Percentiles rank a stretch among this genome's conserved stretches.
Conservation (phyloP, 2,329 filamentous ascomycete species). For the Penicillium psychrosexuale region DNA sequence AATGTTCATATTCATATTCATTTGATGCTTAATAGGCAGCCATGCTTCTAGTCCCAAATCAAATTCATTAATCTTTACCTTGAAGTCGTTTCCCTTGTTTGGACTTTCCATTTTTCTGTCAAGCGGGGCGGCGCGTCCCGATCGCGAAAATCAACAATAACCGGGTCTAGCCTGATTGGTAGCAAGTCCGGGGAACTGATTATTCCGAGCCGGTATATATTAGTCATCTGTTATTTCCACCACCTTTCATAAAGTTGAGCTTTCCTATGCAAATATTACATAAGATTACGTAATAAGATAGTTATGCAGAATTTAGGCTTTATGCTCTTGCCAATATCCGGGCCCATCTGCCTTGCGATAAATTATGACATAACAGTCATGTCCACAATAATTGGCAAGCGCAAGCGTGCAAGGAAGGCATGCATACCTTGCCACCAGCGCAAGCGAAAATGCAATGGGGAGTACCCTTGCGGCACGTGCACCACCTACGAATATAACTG, state of each 20-base stretch:
- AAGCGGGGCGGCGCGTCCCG: too few relatives aligned
- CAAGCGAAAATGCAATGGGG: slow-evolving; percentile 33
- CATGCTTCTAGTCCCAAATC: not conserved
- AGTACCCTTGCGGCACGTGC: slow-evolving; percentile 32
- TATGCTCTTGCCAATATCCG: too few relatives aligned
- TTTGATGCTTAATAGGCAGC: not conserved
- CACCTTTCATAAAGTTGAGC: too few relatives aligned
- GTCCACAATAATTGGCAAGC: slow-evolving; percentile 21
- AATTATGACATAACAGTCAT: slow-evolving; percentile 9
- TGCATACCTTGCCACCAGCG: slow-evolving; percentile 34
- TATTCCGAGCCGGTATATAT: not conserved
- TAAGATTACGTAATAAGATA: too few relatives aligned
- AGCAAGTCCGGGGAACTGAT: slow-evolving; percentile 1
- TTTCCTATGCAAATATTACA: too few relatives aligned
- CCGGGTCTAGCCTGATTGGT: too few relatives aligned
- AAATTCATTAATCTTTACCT: not conserved
- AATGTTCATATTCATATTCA: not conserved
- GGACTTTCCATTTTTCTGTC: not conserved
- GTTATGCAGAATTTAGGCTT: too few relatives aligned
- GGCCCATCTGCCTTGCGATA: too few relatives aligned
- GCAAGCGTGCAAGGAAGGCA: slow-evolving; percentile 31
- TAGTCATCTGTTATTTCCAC: too few relatives aligned
- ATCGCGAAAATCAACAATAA: not conserved
- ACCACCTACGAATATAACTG: slow-evolving; percentile 29
- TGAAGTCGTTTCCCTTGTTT: not conserved